Evolutionary conservation across 2,329 filamentous ascomycete genomes (phyloP), one percentile per base, ranked within the genome.

Genomic region (Sordariomycetes sp.): DNA sequence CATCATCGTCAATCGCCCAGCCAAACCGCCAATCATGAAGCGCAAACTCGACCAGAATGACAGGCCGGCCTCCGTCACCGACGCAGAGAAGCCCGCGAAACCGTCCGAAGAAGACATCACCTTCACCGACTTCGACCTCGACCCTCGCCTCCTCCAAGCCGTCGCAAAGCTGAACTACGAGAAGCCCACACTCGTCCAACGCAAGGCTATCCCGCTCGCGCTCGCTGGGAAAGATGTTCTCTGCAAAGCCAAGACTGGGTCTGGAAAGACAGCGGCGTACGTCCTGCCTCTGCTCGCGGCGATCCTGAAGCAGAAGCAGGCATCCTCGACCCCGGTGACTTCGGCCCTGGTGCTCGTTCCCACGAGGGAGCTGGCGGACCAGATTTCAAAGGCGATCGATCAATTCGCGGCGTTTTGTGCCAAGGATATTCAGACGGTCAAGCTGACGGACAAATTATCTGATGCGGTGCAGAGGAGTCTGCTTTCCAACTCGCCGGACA

Each of bases 201-300:
- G 77, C 27, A 81, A 82, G 57, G 85, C 86, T 2, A 94, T 98
- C 41, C 92, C 92, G 2, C 63, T 95, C 24, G 86, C 86, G 16
- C 67, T 96, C 14, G 78, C 87, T 43, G 90, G 92, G 10, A 81
- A 86, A 50, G 87, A 96, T 67, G 79, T 98, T 31, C 68, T 96
- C 25, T 88, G 87, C 35, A 87, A 90, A 51, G 86, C 90, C 24
- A 93, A 90, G 58, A 96, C 92, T 5, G 92, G 92, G 10, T 94
- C 88, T 4, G 92, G 92, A 46, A 98, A 98, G 69, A 98, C 92
- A 9, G 86, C 86, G n/a, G 90, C 92, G 32, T 96, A 96, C 54
- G 66, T 94, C 6, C 70, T 98, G 27, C 92, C 92, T 2, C 72
- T 94, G n/a, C 62, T 98, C 12, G 83, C 94, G 46, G 74, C 75